Base-by-base conservation (phyloP, 352 stramenopile genomes). In the Phytopythium delawarense region DNA sequence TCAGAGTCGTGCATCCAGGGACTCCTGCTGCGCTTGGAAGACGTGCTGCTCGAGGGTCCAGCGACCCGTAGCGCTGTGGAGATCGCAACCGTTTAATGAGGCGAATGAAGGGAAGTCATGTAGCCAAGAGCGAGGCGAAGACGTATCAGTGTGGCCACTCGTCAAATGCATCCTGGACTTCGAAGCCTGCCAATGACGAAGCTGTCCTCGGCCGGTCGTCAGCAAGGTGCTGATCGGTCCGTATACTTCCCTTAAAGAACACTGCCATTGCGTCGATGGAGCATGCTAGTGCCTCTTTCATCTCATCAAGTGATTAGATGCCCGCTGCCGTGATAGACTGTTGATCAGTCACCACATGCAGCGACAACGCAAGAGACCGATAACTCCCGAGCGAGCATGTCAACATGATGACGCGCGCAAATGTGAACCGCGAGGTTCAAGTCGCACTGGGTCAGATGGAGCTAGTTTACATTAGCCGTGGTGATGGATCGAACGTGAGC, bases 301-400 rank as follows among this genome's bases (percentile, higher is more conserved):
- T 49, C 44, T 49, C 44, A 49, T 49, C 44, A 49, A 49, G n/a
- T 49, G 44, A 49, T 49, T 25, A 25, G 44, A 49, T 49, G 44
- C 44, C 8, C 8, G 20, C 7, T 49, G 28, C 20, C 18, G 20
- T n/a, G 20, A 25, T 49, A n/a, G 44, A 28, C 7, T 18, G 39
- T 1, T n/a, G 44, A 49, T 49, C 44, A 49, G 44, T 28, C 44
- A 5, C 20, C 44, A 49, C 16, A 20, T 16, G 20, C 20, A 44
- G 37, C 37, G 37, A 44, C 37, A 12, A 44, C n/a, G 16, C 12
- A 42, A 30, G 25, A 4, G 25, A 30, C 25, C 25, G 1, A 30
- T 1, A 30, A 3, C 25, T 30, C 25, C 25, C 3, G 28, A 3
- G 28, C 5, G 28, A 32, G 2, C 28, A 32, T 32, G 28, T 32